Conservation (phyloP, 1,284 basidiomycete species). For the Puccinia novopanici region DNA sequence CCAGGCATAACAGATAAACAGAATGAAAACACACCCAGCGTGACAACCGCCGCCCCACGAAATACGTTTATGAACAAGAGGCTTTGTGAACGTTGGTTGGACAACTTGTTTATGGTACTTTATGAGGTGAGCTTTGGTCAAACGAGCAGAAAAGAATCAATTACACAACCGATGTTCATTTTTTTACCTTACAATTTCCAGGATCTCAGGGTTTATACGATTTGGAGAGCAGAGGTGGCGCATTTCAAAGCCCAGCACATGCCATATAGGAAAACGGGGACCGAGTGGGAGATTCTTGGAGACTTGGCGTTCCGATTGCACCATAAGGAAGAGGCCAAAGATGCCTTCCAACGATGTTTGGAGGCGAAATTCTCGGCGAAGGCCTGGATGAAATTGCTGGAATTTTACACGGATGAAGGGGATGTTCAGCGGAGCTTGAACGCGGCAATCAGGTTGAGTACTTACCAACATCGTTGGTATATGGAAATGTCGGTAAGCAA, state of each 20-base stretch:
- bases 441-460: conserved; percentile 85
- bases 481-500: conserved; percentile 59
- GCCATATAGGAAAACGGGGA: conserved; percentile 90
- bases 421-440: conserved; percentile 88
- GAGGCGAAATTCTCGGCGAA: conserved; percentile 86
- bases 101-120: conserved; percentile 97
- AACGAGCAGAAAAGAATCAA: not conserved
- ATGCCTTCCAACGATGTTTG: conserved; percentile 91
- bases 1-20: conserved; percentile 27
- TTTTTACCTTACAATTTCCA: conserved; percentile 57
- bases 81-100: conserved; percentile 94
- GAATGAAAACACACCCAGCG: conserved; percentile 52
- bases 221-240: conserved; percentile 97
- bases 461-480: conserved; percentile 74
- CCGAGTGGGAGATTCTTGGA: conserved; percentile 98
- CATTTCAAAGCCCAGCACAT: conserved; percentile 98
- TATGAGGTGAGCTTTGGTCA: conserved; percentile 72
- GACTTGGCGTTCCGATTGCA: conserved; percentile 87
- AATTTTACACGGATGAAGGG: conserved; percentile 89
- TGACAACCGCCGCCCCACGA: conserved; percentile 58
- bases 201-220: conserved; percentile 98
- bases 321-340: conserved; percentile 96
- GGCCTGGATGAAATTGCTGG: conserved; percentile 86
- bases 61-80: conserved; percentile 93
- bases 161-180: not conserved